Percentiles rank a stretch among this genome's conserved stretches.
Evolutionary conservation across 305 asterid genomes (phyloP).

Genomic region (Coffea humblotiana): DNA sequence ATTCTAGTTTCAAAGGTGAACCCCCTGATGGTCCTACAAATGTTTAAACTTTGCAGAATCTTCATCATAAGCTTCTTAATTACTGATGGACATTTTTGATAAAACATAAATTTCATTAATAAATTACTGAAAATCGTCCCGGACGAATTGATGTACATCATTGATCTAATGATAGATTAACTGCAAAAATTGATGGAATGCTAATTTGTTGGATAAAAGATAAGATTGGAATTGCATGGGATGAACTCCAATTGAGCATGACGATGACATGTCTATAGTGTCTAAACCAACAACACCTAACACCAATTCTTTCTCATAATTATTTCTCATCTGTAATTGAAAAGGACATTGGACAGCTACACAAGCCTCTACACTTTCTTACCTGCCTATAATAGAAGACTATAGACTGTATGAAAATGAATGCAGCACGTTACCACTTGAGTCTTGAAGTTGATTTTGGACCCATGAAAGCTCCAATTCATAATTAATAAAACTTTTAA

Average conservation of each 20-base stretch:
- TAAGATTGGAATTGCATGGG: not conserved
- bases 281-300: slow-evolving; percentile 40
- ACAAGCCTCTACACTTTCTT: slow-evolving; percentile 14
- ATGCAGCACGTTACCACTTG: slow-evolving; percentile 34
- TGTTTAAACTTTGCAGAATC: not conserved
- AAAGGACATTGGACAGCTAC: slow-evolving; percentile 15
- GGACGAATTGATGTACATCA: no score
- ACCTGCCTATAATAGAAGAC: not conserved
- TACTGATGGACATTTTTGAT: not conserved
- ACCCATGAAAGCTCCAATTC: slow-evolving; percentile 35
- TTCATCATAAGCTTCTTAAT: not conserved
- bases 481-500: not conserved
- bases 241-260: not conserved
- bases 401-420: slow-evolving; percentile 9
- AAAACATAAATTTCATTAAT: no score
- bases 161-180: not conserved
- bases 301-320: slow-evolving; percentile 32
- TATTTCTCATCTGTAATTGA: slow-evolving; percentile 25
- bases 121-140: no score
- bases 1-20: no score
- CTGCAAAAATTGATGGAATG: not conserved
- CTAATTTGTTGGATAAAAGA: not conserved
- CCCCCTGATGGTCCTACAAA: not conserved
- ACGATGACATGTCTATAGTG: not conserved
- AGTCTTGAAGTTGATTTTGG: slow-evolving; percentile 38